phyloP scores from a whole-genome alignment of 2,329 filamentous ascomycete genomes.

The Aspergillus sclerotialis region DNA sequence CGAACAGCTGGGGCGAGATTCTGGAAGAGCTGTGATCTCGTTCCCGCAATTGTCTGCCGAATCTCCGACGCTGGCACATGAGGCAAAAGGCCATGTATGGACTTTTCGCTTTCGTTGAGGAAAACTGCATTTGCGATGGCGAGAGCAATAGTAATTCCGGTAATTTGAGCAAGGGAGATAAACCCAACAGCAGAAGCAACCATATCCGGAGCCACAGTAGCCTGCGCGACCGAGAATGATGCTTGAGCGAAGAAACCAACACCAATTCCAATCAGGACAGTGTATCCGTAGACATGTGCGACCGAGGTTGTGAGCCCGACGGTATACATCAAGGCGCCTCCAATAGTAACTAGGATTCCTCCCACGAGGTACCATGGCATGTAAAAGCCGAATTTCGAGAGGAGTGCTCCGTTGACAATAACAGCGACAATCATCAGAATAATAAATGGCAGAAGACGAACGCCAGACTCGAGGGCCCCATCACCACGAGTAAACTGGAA shows the following conservation, averaged over 20 bases:
- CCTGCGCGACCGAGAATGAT: conserved; percentile 12
- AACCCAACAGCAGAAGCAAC: conserved; percentile 8
- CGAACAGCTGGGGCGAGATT: not conserved
- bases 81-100: not conserved
- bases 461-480: conserved; percentile 18
- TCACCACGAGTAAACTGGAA: conserved; percentile 48
- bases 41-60: conserved; percentile 7
- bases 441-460: conserved; percentile 27
- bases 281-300: conserved; percentile 10
- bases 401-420: conserved; percentile 13
- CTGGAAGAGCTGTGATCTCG: conserved; percentile 2
- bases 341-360: conserved; percentile 5
- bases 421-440: conserved; percentile 15
- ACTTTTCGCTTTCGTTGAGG: conserved; percentile 3
- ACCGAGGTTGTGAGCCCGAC: conserved; percentile 4
- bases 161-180: conserved; percentile 13
- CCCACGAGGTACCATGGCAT: conserved; percentile 19
- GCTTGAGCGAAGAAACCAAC: conserved; percentile 13
- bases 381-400: conserved; percentile 15
- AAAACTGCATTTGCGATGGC: conserved; percentile 13
- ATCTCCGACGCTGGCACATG: not conserved
- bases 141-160: conserved; percentile 10
- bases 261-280: conserved; percentile 11
- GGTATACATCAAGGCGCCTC: conserved; percentile 12
- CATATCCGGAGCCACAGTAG: conserved; percentile 6